These are phyloP conservation scores for Rhododendron vialii DNA, from an alignment of 148 eudicot species.

Conservation along the genomic window DNA sequence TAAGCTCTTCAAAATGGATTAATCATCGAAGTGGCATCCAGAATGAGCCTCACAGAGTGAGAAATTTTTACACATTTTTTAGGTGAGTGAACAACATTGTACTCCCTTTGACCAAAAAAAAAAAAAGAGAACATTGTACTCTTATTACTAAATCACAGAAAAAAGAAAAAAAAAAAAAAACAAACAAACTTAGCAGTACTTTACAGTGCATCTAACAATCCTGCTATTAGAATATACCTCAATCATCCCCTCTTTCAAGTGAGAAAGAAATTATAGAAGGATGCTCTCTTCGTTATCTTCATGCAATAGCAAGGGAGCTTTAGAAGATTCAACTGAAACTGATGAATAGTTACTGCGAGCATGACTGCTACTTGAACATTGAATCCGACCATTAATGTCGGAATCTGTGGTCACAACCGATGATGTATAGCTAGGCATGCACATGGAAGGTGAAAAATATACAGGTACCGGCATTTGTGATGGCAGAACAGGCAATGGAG, in stretches of 20 bases:
- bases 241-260: background rate
- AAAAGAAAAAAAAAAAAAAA: too few species aligned
- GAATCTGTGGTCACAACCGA: background rate
- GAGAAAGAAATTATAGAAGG: background rate
- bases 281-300: background rate
- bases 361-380: background rate
- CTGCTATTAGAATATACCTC: background rate
- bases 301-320: background rate
- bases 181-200: too few species aligned
- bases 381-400: background rate
- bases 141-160: too few species aligned
- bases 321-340: background rate
- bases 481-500: constrained; percentile 11
- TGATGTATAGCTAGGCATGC: background rate
- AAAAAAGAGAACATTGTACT: too few species aligned
- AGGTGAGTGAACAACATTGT: too few species aligned
- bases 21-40: too few species aligned
- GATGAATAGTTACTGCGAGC: background rate
- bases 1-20: too few species aligned
- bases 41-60: too few species aligned
- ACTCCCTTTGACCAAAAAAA: too few species aligned
- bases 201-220: background rate
- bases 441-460: background rate
- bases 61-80: too few species aligned
- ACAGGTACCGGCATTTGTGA: background rate